Base-by-base conservation (phyloP, 306 rosid genomes). In the Chamaecrista fasciculata region DNA sequence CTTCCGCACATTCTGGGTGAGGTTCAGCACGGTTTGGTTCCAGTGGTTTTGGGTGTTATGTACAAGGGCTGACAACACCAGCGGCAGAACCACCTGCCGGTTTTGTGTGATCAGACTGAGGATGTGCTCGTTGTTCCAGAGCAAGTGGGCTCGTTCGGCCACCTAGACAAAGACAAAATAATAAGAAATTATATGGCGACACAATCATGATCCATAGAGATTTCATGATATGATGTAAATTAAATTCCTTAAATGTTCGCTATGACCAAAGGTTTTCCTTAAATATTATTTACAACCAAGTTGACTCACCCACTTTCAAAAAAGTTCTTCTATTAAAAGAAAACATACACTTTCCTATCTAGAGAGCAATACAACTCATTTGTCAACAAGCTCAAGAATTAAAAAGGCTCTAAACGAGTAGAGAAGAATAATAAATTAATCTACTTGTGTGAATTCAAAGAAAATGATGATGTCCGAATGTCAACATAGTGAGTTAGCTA, bases 21-120 rank as follows among this genome's bases (percentile, higher is more conserved):
- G 84, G 80, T 91, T 95, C 58, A 95, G 89, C 76, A 95, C 97
- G 26, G 97, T 91, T 62, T 95, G 97, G 50, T 91, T 95, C 99
- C 99, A 95, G 72, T 95, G 99, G 56, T 80, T 89, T 67, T 81
- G 85, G 15, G 91, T 59, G 69, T 95, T 95, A 61, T 78, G 84
- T 80, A 85, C 91, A 50, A 95, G 87, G 23, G 99, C 89, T n/a
- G 97, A 81, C 78, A 89, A 81, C 37, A 95, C 97, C 0, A 95
- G 86, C 0, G 99, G 99, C 66, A 95, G 53, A 60, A 95, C 89
- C 73, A 76, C 86, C 65, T 95, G 92, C 68, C 89, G 83, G 86
- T 95, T 95, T n/a, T 89, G 89, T 2, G 85, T 81, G 14, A 91
- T 77, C 37, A 91, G 95, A 49, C 87, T 87, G 16, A 89, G 86